Evolutionary conservation across 805 yeast genomes (phyloP), one percentile per base, ranked within the genome.

Genomic region (Candida dendrica): DNA sequence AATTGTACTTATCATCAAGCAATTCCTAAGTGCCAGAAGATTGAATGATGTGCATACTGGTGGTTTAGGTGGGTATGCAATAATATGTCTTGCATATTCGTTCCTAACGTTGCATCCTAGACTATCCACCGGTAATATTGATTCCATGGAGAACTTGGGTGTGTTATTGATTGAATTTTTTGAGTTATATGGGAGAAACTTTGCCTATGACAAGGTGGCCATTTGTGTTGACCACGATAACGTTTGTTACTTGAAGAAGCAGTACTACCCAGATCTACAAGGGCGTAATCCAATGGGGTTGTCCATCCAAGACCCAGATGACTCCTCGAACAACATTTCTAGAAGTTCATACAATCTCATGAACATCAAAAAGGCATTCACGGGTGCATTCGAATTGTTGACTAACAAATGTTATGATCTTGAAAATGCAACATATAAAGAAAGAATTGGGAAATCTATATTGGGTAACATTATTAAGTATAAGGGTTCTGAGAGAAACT

Each of bases 11-110:
- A 77, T 89, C 2, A 73, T 91, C 6, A 90, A 93, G 61, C 96
- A 86, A 57, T 91, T 90, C 55, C 68, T 91, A 39, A 69, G 88
- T 27, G 79, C 87, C 2, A 70, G 97, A 53, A 77, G 73, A 44
- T 66, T 90, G 46, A 88, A 89, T 54, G 84, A 86, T 48, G 98
- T 91, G 14, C 95, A 84, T 52, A 80, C 81, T 18, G 98, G 98
- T 40, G 98, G 98, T 0, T 65, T 91, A 6, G 98, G 98, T 34
- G 98, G 98, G 0, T 91, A 83, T 59, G 79, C 96, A 7, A 85
- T 87, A n/a, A 87, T 90, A 36, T 89, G 96, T 53, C 56, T 93
- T 56, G 88, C 84, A 15, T 81, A 80, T 52, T 79, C 91, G 15
- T 89, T 90, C 55, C 62, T 90, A 47, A 74, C 70, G 50, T 65